These are phyloP conservation scores for Ogataea pignaliae DNA, from an alignment of 805 yeast species.

Conservation along the genomic window DNA sequence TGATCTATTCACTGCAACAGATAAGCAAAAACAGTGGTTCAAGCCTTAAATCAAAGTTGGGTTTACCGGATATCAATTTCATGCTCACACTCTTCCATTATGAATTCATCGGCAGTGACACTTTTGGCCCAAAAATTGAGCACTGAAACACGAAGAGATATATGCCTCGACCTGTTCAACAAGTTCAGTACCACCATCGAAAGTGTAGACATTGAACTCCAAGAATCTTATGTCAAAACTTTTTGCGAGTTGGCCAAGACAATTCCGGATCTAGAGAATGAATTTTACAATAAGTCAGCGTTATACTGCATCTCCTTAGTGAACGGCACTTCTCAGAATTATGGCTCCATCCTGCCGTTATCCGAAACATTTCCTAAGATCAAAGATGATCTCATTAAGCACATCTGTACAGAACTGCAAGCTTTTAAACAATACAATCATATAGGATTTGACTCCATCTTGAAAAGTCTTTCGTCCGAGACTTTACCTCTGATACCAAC, in stretches of 20 bases:
- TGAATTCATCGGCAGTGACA: conserved; percentile 8
- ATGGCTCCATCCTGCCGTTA: conserved; percentile 10
- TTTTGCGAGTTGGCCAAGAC: conserved; percentile 17
- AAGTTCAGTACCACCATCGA: background rate
- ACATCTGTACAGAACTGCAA: conserved; percentile 3
- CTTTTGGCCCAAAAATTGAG: conserved; percentile 12
- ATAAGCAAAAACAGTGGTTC: no score
- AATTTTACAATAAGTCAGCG: conserved; percentile 3
- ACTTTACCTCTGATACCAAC: background rate
- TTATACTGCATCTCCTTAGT: conserved; percentile 5
- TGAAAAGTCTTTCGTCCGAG: background rate
- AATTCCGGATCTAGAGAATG: conserved; percentile 6
- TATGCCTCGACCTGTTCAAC: conserved; percentile 4
- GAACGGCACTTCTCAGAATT: background rate
- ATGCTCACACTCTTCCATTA: background rate
- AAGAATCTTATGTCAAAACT: conserved; percentile 8
- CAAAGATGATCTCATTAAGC: conserved; percentile 8
- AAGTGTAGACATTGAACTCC: background rate
- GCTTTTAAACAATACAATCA: conserved; percentile 8
- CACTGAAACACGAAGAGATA: conserved; percentile 6
- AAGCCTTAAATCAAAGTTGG: no score
- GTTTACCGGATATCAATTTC: no score
- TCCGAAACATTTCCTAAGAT: conserved; percentile 31
- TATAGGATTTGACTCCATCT: conserved; percentile 11
- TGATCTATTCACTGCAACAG: no score